Conservation (phyloP, 2,329 filamentous ascomycete species). For the Nemania sp. region DNA sequence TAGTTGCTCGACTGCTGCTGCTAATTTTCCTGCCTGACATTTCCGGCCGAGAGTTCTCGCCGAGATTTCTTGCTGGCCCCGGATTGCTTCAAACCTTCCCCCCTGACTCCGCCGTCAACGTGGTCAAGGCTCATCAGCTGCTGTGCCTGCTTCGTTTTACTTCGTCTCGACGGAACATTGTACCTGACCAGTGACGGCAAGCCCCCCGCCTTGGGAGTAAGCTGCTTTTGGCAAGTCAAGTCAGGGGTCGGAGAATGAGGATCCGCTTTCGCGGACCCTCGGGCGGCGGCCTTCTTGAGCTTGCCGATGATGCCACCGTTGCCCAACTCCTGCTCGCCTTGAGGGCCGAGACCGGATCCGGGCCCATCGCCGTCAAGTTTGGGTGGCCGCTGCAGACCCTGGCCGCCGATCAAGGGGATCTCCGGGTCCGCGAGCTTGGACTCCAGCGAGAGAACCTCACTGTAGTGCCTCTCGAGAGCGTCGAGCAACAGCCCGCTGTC, state of each 20-base stretch:
- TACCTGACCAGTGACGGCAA: neutral
- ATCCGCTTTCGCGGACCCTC: slow-evolving; percentile 75
- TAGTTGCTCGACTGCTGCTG: too few relatives aligned
- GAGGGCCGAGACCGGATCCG: slow-evolving; percentile 65
- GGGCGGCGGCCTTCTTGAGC: slow-evolving; percentile 70
- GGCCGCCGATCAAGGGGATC: slow-evolving; percentile 56
- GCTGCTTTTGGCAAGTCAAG: neutral
- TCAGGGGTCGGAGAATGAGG: slow-evolving; percentile 57
- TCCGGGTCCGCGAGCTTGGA: slow-evolving; percentile 54
- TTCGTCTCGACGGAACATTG: neutral
- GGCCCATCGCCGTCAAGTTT: slow-evolving; percentile 76
- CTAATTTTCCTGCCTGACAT: too few relatives aligned
- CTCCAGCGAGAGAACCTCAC: slow-evolving; percentile 57
- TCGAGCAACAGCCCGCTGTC: neutral
- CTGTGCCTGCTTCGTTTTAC: neutral
- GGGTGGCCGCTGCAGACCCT: slow-evolving; percentile 80
- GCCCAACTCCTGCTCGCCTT: slow-evolving; percentile 64
- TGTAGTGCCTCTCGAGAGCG: slow-evolving; percentile 49
- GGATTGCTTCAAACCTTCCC: too few relatives aligned
- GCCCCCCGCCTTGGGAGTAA: neutral
- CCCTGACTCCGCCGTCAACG: too few relatives aligned
- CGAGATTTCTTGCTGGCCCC: too few relatives aligned
- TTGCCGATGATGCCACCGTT: slow-evolving; percentile 71
- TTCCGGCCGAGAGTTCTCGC: too few relatives aligned
- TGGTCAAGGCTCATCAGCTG: neutral